phyloP scores from a whole-genome alignment of 345 rosid species.

The Anacardium occidentale region DNA sequence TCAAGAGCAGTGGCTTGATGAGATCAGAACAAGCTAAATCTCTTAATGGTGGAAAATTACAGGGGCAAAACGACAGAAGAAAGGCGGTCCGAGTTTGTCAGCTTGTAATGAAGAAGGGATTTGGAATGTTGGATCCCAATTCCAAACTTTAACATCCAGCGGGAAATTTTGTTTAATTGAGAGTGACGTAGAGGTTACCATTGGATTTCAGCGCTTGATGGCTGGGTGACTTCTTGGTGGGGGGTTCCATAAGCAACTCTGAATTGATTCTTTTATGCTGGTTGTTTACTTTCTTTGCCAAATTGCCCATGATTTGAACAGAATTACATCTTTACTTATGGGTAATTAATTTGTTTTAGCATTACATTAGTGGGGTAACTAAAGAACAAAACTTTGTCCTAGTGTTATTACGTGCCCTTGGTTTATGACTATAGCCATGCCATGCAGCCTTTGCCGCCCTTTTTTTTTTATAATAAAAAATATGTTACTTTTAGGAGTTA shows the following conservation, averaged over 20 bases:
- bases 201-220: slow-evolving; percentile 38
- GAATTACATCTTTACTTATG: slow-evolving; percentile 15
- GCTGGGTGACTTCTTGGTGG: slow-evolving; percentile 42
- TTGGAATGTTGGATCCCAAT: slow-evolving; percentile 18
- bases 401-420: slow-evolving; percentile 18
- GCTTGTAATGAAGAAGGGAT: slow-evolving; percentile 26
- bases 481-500: too few relatives aligned
- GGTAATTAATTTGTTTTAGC: slow-evolving; percentile 20
- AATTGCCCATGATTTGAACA: slow-evolving; percentile 17
- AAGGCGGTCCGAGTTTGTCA: slow-evolving; percentile 48
- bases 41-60: slow-evolving; percentile 25
- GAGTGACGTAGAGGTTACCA: slow-evolving; percentile 29
- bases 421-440: slow-evolving; percentile 21
- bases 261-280: slow-evolving; percentile 38
- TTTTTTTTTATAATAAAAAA: too few relatives aligned
- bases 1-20: neutral
- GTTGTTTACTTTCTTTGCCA: slow-evolving; percentile 15
- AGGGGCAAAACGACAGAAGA: slow-evolving; percentile 34
- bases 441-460: slow-evolving; percentile 1
- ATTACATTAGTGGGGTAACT: neutral
- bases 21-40: slow-evolving; percentile 3
- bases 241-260: slow-evolving; percentile 14
- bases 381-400: slow-evolving; percentile 19
- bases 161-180: slow-evolving; percentile 24
- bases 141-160: slow-evolving; percentile 28